A percentile compares a stretch with the other conserved stretches of the same genome.
Evolutionary conservation across 129 eudicot species (phyloP).

Genomic region (Tagetes erecta): DNA sequence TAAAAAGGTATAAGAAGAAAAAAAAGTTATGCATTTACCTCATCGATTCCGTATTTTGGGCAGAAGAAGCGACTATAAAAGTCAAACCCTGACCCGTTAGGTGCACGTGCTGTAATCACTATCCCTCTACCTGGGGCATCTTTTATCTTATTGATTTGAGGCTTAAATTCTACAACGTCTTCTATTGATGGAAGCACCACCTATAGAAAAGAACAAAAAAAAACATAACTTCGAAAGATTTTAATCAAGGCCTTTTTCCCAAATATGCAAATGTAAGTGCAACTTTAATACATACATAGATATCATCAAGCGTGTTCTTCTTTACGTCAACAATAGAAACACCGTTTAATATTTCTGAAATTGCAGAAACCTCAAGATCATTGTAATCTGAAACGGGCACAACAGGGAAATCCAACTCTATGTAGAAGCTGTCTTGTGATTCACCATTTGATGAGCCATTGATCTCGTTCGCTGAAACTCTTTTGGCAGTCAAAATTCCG

Average conservation of each 20-base stretch:
- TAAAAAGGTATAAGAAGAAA: background rate
- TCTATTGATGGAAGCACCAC: constrained; percentile 67
- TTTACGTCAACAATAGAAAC: constrained; percentile 61
- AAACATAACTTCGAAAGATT: background rate
- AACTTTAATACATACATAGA: constrained; percentile 52
- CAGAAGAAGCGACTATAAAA: no score
- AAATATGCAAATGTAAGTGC: constrained; percentile 19
- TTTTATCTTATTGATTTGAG: constrained; percentile 53
- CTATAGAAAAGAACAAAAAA: constrained; percentile 40
- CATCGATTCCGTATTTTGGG: background rate
- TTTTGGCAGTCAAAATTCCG: constrained; percentile 71
- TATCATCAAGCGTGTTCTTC: constrained; percentile 50
- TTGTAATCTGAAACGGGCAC: constrained; percentile 44
- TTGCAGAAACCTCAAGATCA: constrained; percentile 38
- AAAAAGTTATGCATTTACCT: constrained; percentile 36
- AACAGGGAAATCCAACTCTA: constrained; percentile 79
- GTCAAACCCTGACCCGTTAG: no score
- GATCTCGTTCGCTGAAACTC: constrained; percentile 32
- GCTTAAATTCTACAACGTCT: constrained; percentile 57
- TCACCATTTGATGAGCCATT: constrained; percentile 28
- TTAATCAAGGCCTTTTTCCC: background rate
- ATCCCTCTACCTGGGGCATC: constrained; percentile 68
- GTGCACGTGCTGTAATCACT: no score
- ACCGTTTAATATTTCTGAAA: constrained; percentile 61
- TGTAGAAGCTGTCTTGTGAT: constrained; percentile 34